Evolutionary conservation across 371 early-diverging fungal genomes (phyloP).

Genomic region (Mucor lusitanicus): DNA sequence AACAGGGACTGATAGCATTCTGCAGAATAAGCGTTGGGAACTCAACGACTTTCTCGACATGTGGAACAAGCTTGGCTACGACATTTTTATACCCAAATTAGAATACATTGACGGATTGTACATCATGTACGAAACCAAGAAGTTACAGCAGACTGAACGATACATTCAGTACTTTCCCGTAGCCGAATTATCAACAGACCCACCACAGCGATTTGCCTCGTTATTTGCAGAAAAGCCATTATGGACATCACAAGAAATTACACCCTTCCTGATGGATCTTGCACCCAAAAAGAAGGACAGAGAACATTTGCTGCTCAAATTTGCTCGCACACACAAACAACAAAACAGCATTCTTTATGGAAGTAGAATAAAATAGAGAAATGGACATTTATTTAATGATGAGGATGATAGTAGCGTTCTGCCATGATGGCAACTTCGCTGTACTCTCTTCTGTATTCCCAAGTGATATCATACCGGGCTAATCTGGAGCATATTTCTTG

Average conservation of each 20-base stretch:
- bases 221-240: constrained; percentile 52
- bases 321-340: constrained; percentile 31
- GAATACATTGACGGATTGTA: constrained; percentile 28
- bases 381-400: neutral
- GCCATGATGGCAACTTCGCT: constrained; percentile 34
- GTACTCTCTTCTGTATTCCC: constrained; percentile 48
- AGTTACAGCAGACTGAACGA: constrained; percentile 17
- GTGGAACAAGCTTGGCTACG: constrained; percentile 46
- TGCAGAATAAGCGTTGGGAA: constrained; percentile 53
- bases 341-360: constrained; percentile 31
- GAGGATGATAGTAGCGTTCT: constrained; percentile 20
- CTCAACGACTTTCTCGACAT: constrained; percentile 45
- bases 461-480: constrained; percentile 37
- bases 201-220: constrained; percentile 51
- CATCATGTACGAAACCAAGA: constrained; percentile 20
- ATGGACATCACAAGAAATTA: constrained; percentile 56
- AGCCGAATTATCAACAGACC: constrained; percentile 50
- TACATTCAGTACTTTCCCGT: constrained; percentile 55
- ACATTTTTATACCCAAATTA: constrained; percentile 36
- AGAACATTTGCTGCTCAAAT: constrained; percentile 54
- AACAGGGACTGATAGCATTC: neutral
- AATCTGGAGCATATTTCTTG: constrained; percentile 27
- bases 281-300: constrained; percentile 53
- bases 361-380: constrained; percentile 49
- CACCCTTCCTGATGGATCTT: constrained; percentile 53